phyloP scores from a whole-genome alignment of 2,329 filamentous ascomycete genomes.

The Apiospora aurea region DNA sequence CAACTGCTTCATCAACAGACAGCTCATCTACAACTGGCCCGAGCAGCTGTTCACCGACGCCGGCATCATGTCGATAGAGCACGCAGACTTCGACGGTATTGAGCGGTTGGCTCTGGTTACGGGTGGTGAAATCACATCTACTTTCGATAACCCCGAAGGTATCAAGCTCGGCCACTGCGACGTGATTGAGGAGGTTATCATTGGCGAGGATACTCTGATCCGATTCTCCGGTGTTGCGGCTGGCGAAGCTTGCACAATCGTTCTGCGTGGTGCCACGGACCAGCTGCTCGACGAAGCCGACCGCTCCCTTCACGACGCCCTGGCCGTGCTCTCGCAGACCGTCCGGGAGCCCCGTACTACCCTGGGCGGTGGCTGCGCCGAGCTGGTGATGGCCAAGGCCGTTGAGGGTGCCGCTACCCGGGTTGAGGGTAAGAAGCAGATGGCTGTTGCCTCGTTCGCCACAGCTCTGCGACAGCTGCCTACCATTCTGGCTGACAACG shows the following conservation, averaged over 20 bases:
- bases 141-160: constrained; percentile 96
- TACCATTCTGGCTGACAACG: constrained; percentile 97
- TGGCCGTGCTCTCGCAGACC: constrained; percentile 95
- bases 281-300: constrained; percentile 97
- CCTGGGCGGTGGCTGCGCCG: constrained; percentile 92
- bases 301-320: constrained; percentile 91
- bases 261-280: constrained; percentile 93
- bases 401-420: constrained; percentile 93
- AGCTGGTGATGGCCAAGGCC: constrained; percentile 99
- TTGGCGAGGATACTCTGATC: constrained; percentile 96
- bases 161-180: constrained; percentile 97
- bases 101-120: constrained; percentile 94
- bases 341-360: constrained; percentile 94
- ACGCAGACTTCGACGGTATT: constrained; percentile 98
- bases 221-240: constrained; percentile 96
- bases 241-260: constrained; percentile 94
- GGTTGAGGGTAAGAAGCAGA: constrained; percentile 94
- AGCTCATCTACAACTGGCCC: constrained; percentile 99
- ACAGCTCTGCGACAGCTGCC: constrained; percentile 90
- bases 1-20: constrained; percentile 99
- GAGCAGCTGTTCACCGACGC: constrained; percentile 98
- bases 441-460: constrained; percentile 91
- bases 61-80: constrained; percentile 97
- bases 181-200: constrained; percentile 96
- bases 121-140: constrained; percentile 95